phyloP scores from a whole-genome alignment of 1,284 basidiomycete species.

The Inonotus hispidus region DNA sequence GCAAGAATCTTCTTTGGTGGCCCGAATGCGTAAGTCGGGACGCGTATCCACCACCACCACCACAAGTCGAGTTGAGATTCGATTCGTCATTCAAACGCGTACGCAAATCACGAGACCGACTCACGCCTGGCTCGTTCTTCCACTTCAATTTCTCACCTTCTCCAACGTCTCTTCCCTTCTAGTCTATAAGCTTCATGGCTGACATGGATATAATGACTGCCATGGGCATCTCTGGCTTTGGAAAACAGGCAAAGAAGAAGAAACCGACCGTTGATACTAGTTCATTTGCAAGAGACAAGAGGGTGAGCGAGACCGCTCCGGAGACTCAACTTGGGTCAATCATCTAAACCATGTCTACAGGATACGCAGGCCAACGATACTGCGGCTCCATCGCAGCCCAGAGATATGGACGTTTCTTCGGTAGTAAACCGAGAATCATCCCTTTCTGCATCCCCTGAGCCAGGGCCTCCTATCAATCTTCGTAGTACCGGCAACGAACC shows the following conservation, averaged over 20 bases:
- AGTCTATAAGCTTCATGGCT: constrained; percentile 37
- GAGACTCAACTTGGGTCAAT: not conserved
- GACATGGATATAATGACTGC: constrained; percentile 66
- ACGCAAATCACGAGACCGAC: not conserved
- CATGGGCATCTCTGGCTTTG: constrained; percentile 79
- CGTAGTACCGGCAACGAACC: not conserved
- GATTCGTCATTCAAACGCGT: not conserved
- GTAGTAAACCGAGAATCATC: not conserved
- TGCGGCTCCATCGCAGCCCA: not conserved
- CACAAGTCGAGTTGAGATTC: not conserved
- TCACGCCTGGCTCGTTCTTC: not conserved
- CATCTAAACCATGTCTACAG: not conserved
- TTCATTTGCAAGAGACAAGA: constrained; percentile 70
- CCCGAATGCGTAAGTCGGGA: no score
- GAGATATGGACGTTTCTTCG: not conserved
- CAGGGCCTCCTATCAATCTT: constrained; percentile 5
- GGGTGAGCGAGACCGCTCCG: constrained; percentile 31
- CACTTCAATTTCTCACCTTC: no score
- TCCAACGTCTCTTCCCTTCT: not conserved
- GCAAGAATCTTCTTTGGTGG: not conserved
- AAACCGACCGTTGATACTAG: constrained; percentile 50
- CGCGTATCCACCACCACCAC: no score
- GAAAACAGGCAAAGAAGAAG: constrained; percentile 60
- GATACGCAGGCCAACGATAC: not conserved
- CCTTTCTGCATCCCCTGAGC: constrained; percentile 7